phyloP scores from a whole-genome alignment of 805 yeast species.

The Candida arabinofermentans region DNA sequence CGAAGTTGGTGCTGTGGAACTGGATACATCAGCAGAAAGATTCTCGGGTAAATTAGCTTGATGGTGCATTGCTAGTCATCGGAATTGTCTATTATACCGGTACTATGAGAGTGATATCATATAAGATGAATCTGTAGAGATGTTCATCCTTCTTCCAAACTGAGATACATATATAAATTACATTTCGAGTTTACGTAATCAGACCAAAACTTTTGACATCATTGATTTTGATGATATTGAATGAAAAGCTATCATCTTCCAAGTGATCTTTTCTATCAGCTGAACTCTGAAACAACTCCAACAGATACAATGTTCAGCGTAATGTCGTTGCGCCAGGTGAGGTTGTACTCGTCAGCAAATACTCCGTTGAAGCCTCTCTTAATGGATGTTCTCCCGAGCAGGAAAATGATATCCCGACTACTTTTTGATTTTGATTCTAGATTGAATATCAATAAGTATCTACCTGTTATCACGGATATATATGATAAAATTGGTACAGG shows the following conservation, averaged over 20 bases:
- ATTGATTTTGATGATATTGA: too few relatives aligned
- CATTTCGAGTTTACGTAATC: too few relatives aligned
- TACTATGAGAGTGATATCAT: too few relatives aligned
- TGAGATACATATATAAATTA: too few relatives aligned
- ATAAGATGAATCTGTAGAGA: too few relatives aligned
- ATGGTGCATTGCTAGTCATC: background rate
- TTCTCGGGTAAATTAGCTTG: too few relatives aligned
- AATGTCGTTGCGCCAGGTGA: background rate
- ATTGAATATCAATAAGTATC: slow-evolving; percentile 47
- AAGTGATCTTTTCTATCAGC: too few relatives aligned
- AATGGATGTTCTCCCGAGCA: slow-evolving; percentile 52
- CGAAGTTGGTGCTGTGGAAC: background rate
- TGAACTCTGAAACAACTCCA: background rate
- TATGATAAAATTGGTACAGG: slow-evolving; percentile 44
- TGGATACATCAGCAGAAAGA: too few relatives aligned
- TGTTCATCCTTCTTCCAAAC: too few relatives aligned
- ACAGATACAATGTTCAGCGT: background rate
- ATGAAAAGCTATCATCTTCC: too few relatives aligned
- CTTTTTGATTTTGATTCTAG: slow-evolving; percentile 66
- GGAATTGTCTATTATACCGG: too few relatives aligned
- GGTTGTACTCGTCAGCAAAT: slow-evolving; percentile 2
- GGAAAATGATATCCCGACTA: slow-evolving; percentile 51
- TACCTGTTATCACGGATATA: slow-evolving; percentile 49
- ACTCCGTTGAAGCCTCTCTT: slow-evolving; percentile 34
- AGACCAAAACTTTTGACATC: too few relatives aligned